A percentile compares a stretch with the other conserved stretches of the same genome.
phyloP scores from a whole-genome alignment of 441 rosid genomes.

The Erodium moschatum region DNA sequence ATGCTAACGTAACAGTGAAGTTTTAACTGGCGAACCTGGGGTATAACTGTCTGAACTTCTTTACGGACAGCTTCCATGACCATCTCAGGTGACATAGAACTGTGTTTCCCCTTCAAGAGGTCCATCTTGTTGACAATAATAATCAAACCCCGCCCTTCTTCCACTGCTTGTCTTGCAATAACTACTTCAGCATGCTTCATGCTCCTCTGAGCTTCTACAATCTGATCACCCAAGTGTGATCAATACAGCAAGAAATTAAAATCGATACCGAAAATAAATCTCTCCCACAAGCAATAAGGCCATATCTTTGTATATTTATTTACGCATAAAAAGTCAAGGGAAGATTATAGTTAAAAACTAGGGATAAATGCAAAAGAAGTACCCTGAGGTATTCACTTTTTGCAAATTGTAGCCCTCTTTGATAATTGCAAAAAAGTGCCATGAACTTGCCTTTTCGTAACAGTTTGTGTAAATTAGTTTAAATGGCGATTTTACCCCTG shows the following conservation, averaged over 20 bases:
- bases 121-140: constrained; percentile 92
- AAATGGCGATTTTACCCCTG: too few species aligned
- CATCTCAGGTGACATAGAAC: constrained; percentile 42
- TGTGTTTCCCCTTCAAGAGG: constrained; percentile 52
- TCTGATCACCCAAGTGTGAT: constrained; percentile 29
- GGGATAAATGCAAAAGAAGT: too few species aligned
- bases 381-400: too few species aligned
- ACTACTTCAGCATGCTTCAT: constrained; percentile 94
- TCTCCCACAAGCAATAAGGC: too few species aligned
- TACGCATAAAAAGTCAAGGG: too few species aligned
- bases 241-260: constrained; percentile 11
- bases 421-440: too few species aligned
- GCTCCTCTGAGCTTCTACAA: constrained; percentile 60
- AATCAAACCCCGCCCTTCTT: constrained; percentile 92
- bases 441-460: too few species aligned
- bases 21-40: constrained; percentile 50
- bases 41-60: constrained; percentile 83
- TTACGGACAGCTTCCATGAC: constrained; percentile 82
- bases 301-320: too few species aligned
- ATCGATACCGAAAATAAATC: constrained; percentile 4
- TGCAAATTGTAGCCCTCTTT: too few species aligned
- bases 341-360: too few species aligned
- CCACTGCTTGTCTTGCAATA: constrained; percentile 79
- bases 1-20: background rate
- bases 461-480: too few species aligned